Evolutionary conservation across 148 eudicot species (phyloP), one percentile per base, ranked within the genome.

Genomic region (Pharnaceum exiguum): DNA sequence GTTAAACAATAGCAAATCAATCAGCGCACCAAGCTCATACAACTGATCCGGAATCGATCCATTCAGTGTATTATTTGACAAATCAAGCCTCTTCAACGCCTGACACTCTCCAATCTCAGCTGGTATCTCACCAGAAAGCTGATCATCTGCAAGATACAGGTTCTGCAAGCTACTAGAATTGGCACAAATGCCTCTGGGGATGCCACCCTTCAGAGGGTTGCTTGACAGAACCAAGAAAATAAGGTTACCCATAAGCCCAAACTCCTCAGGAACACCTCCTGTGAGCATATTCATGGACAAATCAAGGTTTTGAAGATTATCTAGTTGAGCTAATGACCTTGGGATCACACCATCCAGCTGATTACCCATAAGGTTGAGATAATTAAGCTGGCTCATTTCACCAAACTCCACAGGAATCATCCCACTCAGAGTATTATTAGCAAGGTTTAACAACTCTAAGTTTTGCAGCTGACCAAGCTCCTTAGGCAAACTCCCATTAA

Each of bases 301-400:
- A 70, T 93, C 99, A 27, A 93, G 83, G 33, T 55, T 82, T 47
- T 74, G 64, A 21, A 93, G 75, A 67, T 59, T 77, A 30, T 68
- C 58, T 79, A 93, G 32, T 5, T 77, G 63, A 5, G 60, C 71
- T 48, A 93, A 31, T 2, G 85, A 59, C 56, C 47, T 68, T 0
- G 96, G 99, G 7, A 89, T 80, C 27, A 60, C 25, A 46, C 99
- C 99, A 25, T 63, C 75, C 23, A 93, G 76, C 59, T 58, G 75
- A 69, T 93, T 93, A 1, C 96, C 96, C 71, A 93, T 75, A 19
- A 89, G 39, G 48, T 89, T 93, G 36, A 93, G 73, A 62, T 93
- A 93, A 53, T 17, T 57, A 33, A 93, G 82, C 62, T 83, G 73
- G 66, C 59, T 61, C 77, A 88, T 11, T 3, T 82, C 85, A 16